Conservation (phyloP, 129 eudicot species). For the Saposhnikovia divaricata region DNA sequence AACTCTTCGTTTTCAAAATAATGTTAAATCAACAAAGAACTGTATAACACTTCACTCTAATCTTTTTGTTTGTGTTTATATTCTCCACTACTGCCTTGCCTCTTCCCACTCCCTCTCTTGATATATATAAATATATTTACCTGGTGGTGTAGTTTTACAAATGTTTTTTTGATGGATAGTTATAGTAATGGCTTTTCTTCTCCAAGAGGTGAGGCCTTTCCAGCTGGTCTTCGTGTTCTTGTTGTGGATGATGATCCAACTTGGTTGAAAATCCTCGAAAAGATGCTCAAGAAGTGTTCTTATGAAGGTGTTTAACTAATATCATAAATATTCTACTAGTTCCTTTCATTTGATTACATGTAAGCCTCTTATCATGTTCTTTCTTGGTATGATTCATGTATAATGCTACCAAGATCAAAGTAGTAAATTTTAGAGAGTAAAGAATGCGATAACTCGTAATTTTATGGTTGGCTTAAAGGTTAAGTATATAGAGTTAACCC, state of each 20-base stretch:
- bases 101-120: conserved; percentile 5
- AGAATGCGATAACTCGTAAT: background rate
- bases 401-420: background rate
- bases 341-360: background rate
- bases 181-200: conserved; percentile 59
- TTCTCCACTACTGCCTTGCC: conserved; percentile 5
- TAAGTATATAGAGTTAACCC: background rate
- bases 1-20: background rate
- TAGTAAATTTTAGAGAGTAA: background rate
- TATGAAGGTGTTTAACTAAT: conserved; percentile 61
- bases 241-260: conserved; percentile 99
- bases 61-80: background rate
- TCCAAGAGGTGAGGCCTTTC: conserved; percentile 73
- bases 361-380: background rate
- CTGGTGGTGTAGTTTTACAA: background rate
- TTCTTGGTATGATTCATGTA: conserved; percentile 3
- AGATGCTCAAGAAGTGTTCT: conserved; percentile 95
- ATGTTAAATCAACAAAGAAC: background rate
- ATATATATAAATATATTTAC: background rate
- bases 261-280: conserved; percentile 91
- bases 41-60: background rate
- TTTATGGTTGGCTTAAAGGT: background rate
- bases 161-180: conserved; percentile 31
- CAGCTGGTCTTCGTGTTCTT: conserved; percentile 86
- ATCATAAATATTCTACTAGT: background rate